Evolutionary conservation across 2,329 filamentous ascomycete genomes (phyloP).

Genomic region (Ophiocordyceps polyrhachis-furcata): DNA sequence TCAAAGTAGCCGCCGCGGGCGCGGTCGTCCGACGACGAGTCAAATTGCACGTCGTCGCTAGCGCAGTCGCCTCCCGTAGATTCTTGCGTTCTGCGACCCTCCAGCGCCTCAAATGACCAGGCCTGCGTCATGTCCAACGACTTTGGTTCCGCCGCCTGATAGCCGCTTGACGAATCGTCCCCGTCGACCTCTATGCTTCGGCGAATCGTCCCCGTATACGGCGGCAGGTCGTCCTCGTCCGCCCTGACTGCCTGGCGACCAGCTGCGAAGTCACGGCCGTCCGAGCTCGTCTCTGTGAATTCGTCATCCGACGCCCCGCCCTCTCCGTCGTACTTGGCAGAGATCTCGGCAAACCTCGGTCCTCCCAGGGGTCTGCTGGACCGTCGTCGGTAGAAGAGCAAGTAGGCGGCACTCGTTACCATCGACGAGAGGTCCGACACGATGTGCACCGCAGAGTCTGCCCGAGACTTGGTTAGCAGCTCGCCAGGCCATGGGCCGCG

Average conservation of each 20-base stretch:
- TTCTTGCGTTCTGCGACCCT: conserved; percentile 12
- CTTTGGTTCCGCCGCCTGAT: conserved; percentile 10
- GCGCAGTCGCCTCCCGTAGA: conserved; percentile 17
- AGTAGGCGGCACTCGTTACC: conserved; percentile 64
- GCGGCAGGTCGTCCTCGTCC: conserved; percentile 14
- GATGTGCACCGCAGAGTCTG: conserved; percentile 57
- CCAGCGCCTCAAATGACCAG: conserved; percentile 28
- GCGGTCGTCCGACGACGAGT: conserved; percentile 19
- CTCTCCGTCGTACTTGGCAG: conserved; percentile 41
- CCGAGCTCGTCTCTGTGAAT: conserved; percentile 49
- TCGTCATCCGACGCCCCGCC: conserved; percentile 27
- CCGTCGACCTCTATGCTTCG: conserved; percentile 31
- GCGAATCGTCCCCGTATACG: conserved; percentile 17
- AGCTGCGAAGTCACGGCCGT: conserved; percentile 32
- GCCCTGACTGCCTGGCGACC: conserved; percentile 9
- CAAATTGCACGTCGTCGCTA: conserved; percentile 25
- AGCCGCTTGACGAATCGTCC: conserved; percentile 19
- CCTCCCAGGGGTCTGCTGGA: conserved; percentile 64
- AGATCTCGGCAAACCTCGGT: conserved; percentile 50
- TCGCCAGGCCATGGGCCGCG: background rate
- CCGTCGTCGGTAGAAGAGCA: conserved; percentile 87
- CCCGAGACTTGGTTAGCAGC: background rate
- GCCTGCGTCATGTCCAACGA: conserved; percentile 16
- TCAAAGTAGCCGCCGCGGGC: conserved; percentile 8
- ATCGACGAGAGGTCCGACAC: conserved; percentile 40